phyloP scores from a whole-genome alignment of 2,329 filamentous ascomycete species.

The Pyrenophora graminea region DNA sequence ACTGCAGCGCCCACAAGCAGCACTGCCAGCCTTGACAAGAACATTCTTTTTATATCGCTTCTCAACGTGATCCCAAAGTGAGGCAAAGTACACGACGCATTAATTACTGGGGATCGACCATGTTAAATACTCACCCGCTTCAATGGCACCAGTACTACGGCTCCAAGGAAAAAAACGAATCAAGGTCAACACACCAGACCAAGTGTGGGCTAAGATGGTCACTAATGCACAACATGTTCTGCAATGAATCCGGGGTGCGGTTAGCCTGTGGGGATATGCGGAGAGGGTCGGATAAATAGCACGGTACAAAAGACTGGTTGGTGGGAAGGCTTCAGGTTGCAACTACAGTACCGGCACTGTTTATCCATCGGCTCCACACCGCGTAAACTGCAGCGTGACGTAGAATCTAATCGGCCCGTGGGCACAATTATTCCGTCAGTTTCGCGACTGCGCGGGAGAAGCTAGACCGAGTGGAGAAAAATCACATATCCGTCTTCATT shows the following conservation, averaged over 20 bases:
- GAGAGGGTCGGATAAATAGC: constrained; percentile 42
- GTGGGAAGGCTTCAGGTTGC: constrained; percentile 18
- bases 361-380: constrained; percentile 24
- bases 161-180: constrained; percentile 18
- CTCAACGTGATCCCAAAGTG: neutral
- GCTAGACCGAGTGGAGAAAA: neutral
- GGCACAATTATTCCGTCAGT: constrained; percentile 9
- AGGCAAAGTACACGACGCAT: neutral
- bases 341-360: neutral
- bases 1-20: constrained; percentile 18
- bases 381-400: constrained; percentile 14
- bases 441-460: neutral
- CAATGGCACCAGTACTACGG: constrained; percentile 22
- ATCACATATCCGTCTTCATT: constrained; percentile 23
- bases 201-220: constrained; percentile 12
- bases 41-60: constrained; percentile 14
- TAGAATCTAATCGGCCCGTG: constrained; percentile 3
- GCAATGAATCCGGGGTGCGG: constrained; percentile 16
- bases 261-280: constrained; percentile 28
- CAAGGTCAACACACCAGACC: constrained; percentile 25
- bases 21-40: constrained; percentile 18
- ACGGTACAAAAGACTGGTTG: constrained; percentile 30
- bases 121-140: constrained; percentile 18
- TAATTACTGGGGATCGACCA: constrained; percentile 2
- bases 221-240: constrained; percentile 22